These are phyloP conservation scores for Fraxinus anomala DNA, from an alignment of 257 asterid genomes.

Conservation along the genomic window DNA sequence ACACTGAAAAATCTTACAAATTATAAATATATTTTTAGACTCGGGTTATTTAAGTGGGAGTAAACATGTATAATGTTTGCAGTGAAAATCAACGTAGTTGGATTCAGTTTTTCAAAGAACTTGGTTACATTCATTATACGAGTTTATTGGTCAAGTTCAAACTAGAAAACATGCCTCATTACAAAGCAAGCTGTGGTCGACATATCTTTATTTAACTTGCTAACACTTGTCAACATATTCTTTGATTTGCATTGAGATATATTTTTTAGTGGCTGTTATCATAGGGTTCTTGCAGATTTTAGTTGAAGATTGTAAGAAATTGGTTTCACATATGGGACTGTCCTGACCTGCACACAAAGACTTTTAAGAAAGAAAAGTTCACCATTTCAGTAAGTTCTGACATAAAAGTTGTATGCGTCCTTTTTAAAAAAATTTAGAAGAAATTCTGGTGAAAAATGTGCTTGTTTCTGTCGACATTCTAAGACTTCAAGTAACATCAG, in stretches of 20 bases:
- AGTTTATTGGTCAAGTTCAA: background rate
- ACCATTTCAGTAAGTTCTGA: background rate
- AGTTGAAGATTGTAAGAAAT: background rate
- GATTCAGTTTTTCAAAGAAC: background rate
- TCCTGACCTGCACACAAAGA: background rate
- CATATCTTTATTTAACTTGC: too few relatives aligned
- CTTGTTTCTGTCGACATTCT: background rate
- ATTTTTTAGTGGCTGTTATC: background rate
- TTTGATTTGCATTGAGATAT: background rate
- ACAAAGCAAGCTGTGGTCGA: background rate
- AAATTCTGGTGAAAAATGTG: conserved; percentile 1
- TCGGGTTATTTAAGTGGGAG: background rate
- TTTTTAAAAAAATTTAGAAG: background rate
- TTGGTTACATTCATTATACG: background rate
- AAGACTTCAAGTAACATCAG: background rate
- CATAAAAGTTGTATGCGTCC: background rate
- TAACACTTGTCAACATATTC: background rate
- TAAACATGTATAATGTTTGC: background rate
- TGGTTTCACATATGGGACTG: background rate
- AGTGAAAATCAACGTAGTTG: background rate
- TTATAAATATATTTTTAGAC: background rate
- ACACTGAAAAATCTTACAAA: background rate
- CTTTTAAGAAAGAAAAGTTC: background rate
- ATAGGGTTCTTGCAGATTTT: background rate
- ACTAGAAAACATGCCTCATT: background rate